Base-by-base conservation (phyloP, 2,329 filamentous ascomycete species). In the Fusarium floridanum region DNA sequence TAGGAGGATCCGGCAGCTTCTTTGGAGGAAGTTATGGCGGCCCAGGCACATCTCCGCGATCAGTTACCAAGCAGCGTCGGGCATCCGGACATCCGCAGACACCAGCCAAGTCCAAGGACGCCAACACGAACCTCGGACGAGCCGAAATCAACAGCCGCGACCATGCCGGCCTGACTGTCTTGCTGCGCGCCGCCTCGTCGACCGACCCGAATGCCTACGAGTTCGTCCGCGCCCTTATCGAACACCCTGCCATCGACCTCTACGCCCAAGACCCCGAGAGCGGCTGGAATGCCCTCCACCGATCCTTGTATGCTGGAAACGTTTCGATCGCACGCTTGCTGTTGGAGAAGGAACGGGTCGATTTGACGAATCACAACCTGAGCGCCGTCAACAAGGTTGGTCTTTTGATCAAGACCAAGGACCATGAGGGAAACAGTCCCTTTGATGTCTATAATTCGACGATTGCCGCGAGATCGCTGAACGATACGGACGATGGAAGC, bases 241-340 rank as follows among this genome's bases (percentile, higher is more conserved):
- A 95, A 24, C 92, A 97, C 79, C 94, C 95, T 2, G 88, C 92
- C 62, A 90, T 95, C 75, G 97, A 99, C 83, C 86, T 98, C 10
- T 97, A 98, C 79, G 87, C 89, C 3, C 95, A 97, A 81, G 97
- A 99, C 82, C 86, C 88, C 9, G 97, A 99, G 83, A 98, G 93
- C 82, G 96, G 95, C 53, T 99, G 97, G 97, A 99, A 97, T 70
- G 92, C 95, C 41, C 87, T 99, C 43, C 97, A 99, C 81, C 91
- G 97, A 77, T 94, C 95, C 9, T 87, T 98, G 48, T 98, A 98
- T 81, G 91, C 92, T 77, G 96, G 96, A 56, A 98, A 98, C 79
- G 91, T 97, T 61, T 92, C 94, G 8, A 92, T 97, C 75, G 97
- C 97, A 4, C 91, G 95, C 56, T 87, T 94, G 22, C 91, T 99